Evolutionary conservation across 805 yeast species (phyloP), one percentile per base, ranked within the genome.

Genomic region (Lipomyces yamadae): DNA sequence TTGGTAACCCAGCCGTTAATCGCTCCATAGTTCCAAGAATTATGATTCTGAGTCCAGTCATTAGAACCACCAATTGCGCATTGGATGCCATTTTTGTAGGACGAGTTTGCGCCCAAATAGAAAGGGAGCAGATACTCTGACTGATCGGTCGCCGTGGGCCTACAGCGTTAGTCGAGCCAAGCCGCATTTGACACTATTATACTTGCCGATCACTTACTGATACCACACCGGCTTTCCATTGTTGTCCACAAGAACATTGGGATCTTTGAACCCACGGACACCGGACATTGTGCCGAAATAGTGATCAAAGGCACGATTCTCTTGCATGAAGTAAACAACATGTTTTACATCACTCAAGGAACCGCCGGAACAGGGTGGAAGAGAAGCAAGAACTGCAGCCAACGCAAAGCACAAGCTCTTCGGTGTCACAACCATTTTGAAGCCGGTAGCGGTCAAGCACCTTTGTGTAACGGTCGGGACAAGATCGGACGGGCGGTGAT

Each of bases 211-310:
- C 24, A 24, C 24, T 24, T 24, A 24, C 65, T 66, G 69, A 48
- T 62, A 66, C 69, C 69, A 66, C 32, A 66, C 45, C 6, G 61
- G 57, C 3, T 42, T 32, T 1, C 64, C 64, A 55, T 24, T 42
- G 45, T 56, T 63, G 18, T 24, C 24, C 24, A 66, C 57, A 60
- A 61, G 58, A 34, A 66, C 73, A 45, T 70, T 73, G 32, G 76
- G 76, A 60, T 73, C 76, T 61, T 73, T 64, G 65, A 73, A 71
- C 10, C 74, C 74, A 48, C 76, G 72, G 13, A 73, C 75, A 37
- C 76, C 76, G 45, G 75, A 70, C 73, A 73, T 68, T 3, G 75
- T 62, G 3, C 74, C 76, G 58, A 67, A 71, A 64, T 73, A 73
- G 48, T 70, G 74, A 62, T 73, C 74, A 61, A 73, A 73, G 37